phyloP scores from a whole-genome alignment of 192 early-diverging fungal species.

The Funneliformis mosseae region DNA sequence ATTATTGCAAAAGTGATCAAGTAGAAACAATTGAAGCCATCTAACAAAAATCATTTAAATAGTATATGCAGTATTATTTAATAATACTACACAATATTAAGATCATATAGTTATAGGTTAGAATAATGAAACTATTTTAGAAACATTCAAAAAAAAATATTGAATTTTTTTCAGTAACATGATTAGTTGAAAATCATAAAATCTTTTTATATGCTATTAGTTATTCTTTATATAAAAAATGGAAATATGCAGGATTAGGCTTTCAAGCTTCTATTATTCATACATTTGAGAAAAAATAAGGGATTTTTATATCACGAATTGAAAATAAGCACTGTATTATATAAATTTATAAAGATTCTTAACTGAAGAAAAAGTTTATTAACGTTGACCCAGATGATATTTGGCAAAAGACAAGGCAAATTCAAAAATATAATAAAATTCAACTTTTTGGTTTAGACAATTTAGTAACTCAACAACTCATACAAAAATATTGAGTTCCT shows the following conservation, averaged over 20 bases:
- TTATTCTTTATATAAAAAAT: not conserved
- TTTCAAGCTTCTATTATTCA: not conserved
- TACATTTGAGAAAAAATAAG: not conserved
- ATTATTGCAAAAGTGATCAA: no score
- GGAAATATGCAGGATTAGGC: not conserved
- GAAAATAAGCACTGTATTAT: not conserved
- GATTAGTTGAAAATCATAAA: not conserved
- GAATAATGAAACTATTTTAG: not conserved
- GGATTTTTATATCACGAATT: not conserved
- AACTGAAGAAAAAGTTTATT: not conserved
- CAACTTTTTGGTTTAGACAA: not conserved
- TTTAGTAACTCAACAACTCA: not conserved
- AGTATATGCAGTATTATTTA: no score
- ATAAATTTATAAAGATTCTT: not conserved
- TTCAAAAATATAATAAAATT: not conserved
- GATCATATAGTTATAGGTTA: not conserved
- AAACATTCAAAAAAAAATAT: not conserved
- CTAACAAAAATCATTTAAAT: no score
- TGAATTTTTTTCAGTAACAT: no score
- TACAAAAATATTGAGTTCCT: not conserved
- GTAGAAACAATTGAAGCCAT: no score
- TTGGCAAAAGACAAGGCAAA: not conserved
- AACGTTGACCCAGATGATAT: not conserved
- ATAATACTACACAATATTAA: not conserved
- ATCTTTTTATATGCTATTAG: slow-evolving; percentile 1